Evolutionary conservation across 768 basidiomycete species (phyloP).

Genomic region (Panaeolus papilionaceus): DNA sequence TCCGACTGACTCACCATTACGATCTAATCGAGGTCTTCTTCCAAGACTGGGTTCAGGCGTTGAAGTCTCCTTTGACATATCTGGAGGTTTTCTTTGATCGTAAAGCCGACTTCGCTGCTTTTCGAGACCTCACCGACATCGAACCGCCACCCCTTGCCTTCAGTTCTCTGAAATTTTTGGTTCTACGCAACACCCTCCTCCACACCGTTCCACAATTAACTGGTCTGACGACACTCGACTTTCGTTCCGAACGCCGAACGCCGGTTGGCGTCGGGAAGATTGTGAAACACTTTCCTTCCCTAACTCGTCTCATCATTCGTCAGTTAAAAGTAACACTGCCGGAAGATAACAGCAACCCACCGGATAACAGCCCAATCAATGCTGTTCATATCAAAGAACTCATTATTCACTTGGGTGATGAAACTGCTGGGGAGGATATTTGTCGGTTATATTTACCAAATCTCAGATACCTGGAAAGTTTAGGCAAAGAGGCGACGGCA

Average conservation of each 20-base stretch:
- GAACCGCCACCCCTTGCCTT: not conserved
- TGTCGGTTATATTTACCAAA: constrained; percentile 26
- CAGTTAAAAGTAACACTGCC: constrained; percentile 14
- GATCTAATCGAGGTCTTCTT: not conserved
- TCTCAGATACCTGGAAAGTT: constrained; percentile 39
- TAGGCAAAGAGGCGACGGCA: not conserved
- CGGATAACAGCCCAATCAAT: constrained; percentile 21
- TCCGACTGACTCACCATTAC: not conserved
- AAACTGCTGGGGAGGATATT: not conserved
- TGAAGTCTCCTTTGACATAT: not conserved
- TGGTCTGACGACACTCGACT: constrained; percentile 27
- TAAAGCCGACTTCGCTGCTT: not conserved
- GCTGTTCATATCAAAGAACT: constrained; percentile 14
- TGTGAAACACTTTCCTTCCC: constrained; percentile 25
- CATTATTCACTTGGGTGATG: not conserved
- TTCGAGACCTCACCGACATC: not conserved
- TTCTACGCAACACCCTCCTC: not conserved
- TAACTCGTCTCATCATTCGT: constrained; percentile 26
- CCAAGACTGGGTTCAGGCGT: not conserved
- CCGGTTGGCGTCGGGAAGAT: constrained; percentile 24
- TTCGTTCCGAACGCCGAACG: constrained; percentile 25
- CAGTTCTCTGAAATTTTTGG: not conserved
- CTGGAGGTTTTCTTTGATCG: not conserved
- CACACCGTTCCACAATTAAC: constrained; percentile 18
- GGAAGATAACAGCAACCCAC: not conserved